phyloP scores from a whole-genome alignment of 2,329 filamentous ascomycete genomes.

The Podosphaera xanthii region DNA sequence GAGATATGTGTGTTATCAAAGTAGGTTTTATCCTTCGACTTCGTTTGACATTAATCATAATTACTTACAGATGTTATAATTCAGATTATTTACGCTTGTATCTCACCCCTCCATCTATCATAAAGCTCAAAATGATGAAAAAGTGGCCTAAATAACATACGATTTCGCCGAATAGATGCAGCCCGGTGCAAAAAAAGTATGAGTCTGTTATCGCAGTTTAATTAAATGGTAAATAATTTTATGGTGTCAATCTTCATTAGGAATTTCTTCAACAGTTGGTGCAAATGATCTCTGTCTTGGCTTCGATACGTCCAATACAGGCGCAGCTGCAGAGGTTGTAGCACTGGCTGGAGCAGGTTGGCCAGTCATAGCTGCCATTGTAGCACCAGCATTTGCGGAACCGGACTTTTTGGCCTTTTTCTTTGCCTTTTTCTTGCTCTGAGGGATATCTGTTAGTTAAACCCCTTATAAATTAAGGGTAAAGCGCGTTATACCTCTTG shows the following conservation, averaged over 20 bases:
- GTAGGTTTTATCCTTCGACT: no score
- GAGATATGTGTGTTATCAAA: no score
- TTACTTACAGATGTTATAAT: no score
- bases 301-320: slow-evolving; percentile 16
- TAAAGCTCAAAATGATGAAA: no score
- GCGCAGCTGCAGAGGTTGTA: slow-evolving; percentile 18
- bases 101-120: no score
- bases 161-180: no score
- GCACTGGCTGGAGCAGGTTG: slow-evolving; percentile 16
- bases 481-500: slow-evolving; percentile 44
- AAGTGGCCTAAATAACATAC: no score
- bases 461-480: slow-evolving; percentile 3
- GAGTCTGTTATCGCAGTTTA: no score
- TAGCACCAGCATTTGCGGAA: slow-evolving; percentile 12
- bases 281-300: slow-evolving; percentile 19
- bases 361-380: slow-evolving; percentile 15
- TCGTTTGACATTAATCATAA: no score
- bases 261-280: slow-evolving; percentile 22
- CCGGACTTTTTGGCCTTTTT: slow-evolving; percentile 16
- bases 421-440: slow-evolving; percentile 16
- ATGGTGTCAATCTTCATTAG: slow-evolving; percentile 12
- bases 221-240: not conserved
- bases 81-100: no score
- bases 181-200: no score
- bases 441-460: not conserved